Evolutionary conservation across 208 protist genomes (phyloP), one percentile per base, ranked within the genome.

Genomic region (Acanthamoeba healyi): DNA sequence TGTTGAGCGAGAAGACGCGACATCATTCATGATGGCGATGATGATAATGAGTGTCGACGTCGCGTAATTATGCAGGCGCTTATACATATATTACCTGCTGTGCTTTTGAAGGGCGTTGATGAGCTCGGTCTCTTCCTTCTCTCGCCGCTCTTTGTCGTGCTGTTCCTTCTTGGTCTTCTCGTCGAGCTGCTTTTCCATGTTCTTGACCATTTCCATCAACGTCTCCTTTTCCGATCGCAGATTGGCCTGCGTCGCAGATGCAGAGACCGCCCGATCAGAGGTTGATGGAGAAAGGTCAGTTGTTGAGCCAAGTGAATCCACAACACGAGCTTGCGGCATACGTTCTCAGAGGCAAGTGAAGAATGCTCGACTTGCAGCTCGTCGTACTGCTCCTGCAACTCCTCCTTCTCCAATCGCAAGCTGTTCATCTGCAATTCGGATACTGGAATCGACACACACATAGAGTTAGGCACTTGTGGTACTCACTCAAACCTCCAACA

Each of bases 131-230:
- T 92, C 86, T 34, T 63, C 86, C 40, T 92, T 92, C 14, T 72
- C 56, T 42, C 42, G 12, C 86, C 46, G 32, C 36, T 92, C 86
- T n/a, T 72, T 92, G 26, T 92, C 58, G 10, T 72, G 56, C 86
- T 92, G 32, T 34, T 92, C 86, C 86, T 92, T 63, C 61, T 92
- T 92, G 24, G 24, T 72, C 61, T 46, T 63, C 22, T 92, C 86
- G 1, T 92, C 86, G 15, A 92, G n/a, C 32, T 92, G 86, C 42
- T 34, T 34, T 42, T 92, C 86, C 86, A 92, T 34, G 36, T 38
- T 49, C 61, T 40, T 67, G 17, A 92, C 61, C 38, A 72, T 51
- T 46, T 63, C 86, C 58, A 92, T 74, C 29, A 72, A 29, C 6
- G 24, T 51, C 36, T 92, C 56, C 40, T 74, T 63, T 14, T 92